These are phyloP conservation scores for Citeromyces hawaiiensis DNA, from an alignment of 1,139 yeast species.

Conservation along the genomic window DNA sequence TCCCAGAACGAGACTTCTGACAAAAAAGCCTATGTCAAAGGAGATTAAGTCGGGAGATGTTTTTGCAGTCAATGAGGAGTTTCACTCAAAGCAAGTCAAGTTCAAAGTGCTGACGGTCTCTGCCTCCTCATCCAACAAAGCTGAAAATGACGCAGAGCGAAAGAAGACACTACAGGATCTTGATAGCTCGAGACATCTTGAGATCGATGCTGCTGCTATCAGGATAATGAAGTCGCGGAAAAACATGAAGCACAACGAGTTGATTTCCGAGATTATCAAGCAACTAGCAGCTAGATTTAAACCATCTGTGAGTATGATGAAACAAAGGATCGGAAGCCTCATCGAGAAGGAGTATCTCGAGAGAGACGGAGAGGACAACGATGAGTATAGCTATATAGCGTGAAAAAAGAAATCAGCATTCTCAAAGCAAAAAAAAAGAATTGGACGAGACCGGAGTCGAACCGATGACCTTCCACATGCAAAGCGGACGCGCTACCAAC, in stretches of 20 bases:
- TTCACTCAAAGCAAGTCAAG: slow-evolving; percentile 57
- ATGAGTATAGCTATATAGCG: slow-evolving; percentile 65
- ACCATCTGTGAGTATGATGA: slow-evolving; percentile 46
- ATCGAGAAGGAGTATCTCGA: slow-evolving; percentile 76
- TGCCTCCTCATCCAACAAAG: slow-evolving; percentile 16
- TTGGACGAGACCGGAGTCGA: too few species aligned
- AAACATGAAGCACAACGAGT: slow-evolving; percentile 44
- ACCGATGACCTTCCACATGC: slow-evolving; percentile 57
- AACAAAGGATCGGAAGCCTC: slow-evolving; percentile 67
- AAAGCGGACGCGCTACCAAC: slow-evolving; percentile 62
- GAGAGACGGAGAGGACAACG: slow-evolving; percentile 51
- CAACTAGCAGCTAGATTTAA: slow-evolving; percentile 55
- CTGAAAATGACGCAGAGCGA: slow-evolving; percentile 26
- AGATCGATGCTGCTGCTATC: slow-evolving; percentile 81
- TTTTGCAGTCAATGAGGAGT: slow-evolving; percentile 58
- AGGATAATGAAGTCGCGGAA: slow-evolving; percentile 76
- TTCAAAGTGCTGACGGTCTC: slow-evolving; percentile 73
- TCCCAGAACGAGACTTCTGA: slow-evolving; percentile 61
- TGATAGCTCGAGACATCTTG: slow-evolving; percentile 37
- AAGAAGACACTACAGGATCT: slow-evolving; percentile 24
- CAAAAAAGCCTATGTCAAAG: slow-evolving; percentile 63
- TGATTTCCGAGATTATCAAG: slow-evolving; percentile 52
- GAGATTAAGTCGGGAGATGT: slow-evolving; percentile 52
- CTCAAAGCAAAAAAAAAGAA: too few species aligned
- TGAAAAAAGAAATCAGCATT: slow-evolving; percentile 8